These are phyloP conservation scores for Sporormia fimetaria DNA, from an alignment of 495 filamentous ascomycete species.

Conservation along the genomic window DNA sequence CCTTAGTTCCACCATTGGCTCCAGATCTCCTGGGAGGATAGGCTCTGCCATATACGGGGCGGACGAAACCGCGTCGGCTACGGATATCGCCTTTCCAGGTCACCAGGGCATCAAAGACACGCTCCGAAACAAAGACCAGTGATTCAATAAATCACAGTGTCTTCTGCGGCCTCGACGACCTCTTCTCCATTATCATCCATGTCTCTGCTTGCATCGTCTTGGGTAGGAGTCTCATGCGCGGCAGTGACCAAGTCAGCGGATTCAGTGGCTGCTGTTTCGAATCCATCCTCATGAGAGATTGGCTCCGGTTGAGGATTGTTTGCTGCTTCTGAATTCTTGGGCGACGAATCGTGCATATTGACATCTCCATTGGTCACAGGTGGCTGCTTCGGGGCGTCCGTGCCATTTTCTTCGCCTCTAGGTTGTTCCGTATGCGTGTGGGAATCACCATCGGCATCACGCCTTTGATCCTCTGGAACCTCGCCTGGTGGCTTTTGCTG, in stretches of 20 bases:
- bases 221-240: constrained; percentile 12
- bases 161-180: constrained; percentile 33
- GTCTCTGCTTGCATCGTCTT: constrained; percentile 19
- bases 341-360: constrained; percentile 10
- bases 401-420: constrained; percentile 13
- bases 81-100: too few species aligned
- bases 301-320: constrained; percentile 14
- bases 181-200: constrained; percentile 30
- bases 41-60: background rate
- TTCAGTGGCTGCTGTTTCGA: constrained; percentile 6
- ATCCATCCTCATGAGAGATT: constrained; percentile 11
- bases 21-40: too few species aligned
- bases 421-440: background rate
- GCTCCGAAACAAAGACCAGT: background rate
- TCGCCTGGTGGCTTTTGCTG: constrained; percentile 4
- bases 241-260: background rate
- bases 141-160: constrained; percentile 33
- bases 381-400: constrained; percentile 6
- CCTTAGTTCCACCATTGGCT: too few species aligned
- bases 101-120: background rate
- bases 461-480: too few species aligned
- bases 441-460: background rate
- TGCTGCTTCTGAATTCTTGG: constrained; percentile 12
- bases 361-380: constrained; percentile 15
- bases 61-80: background rate